Base-by-base conservation (phyloP, 176 grass and related monocot genomes). In the Oryza punctata region DNA sequence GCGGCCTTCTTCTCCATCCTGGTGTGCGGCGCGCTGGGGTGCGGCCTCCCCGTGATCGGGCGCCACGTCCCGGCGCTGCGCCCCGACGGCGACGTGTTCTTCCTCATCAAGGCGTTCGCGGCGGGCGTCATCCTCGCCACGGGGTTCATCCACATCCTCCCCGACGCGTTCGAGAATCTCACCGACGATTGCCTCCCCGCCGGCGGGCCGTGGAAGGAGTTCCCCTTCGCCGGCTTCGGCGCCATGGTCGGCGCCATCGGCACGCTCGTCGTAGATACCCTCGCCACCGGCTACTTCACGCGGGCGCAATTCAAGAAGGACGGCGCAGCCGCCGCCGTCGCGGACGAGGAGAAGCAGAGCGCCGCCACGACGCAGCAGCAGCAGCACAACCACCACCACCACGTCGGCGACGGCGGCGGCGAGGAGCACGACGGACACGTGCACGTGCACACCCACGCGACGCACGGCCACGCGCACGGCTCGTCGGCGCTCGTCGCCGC, bases 241-340 rank as follows among this genome's bases (percentile, higher is more conserved):
- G 92, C 92, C 70, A 94, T 94, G 92, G 75, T 91, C 28, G 89
- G 75, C 65, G 92, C 89, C 60, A 81, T 94, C 30, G 89, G 76
- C 16, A 91, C 92, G 67, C 80, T 94, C 80, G 71, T 85, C 47
- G 77, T 94, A 47, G 92, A 94, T 38, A 91, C 89, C 18, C 1
- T 94, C 21, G 89, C 92, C 32, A 91, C 89, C 11, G 87, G 92
- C 0, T 94, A 94, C 80, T 94, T 89, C 69, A 83, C 78, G 4
- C 73, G 91, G 27, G 13, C 63, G 1, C 78, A 89, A 33, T 30
- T 75, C 77, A 82, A 69, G 9, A 83, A 74, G 35, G 18, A 10
- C 37, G 0, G 1, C 18, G 24, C 24, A 0, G 21, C 1, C 7
- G 69, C 16, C 11, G 78, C 57, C 10, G 67, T 57, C 40, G 76